Conservation (phyloP, 768 basidiomycete genomes). For the Calvatia gigantea region DNA sequence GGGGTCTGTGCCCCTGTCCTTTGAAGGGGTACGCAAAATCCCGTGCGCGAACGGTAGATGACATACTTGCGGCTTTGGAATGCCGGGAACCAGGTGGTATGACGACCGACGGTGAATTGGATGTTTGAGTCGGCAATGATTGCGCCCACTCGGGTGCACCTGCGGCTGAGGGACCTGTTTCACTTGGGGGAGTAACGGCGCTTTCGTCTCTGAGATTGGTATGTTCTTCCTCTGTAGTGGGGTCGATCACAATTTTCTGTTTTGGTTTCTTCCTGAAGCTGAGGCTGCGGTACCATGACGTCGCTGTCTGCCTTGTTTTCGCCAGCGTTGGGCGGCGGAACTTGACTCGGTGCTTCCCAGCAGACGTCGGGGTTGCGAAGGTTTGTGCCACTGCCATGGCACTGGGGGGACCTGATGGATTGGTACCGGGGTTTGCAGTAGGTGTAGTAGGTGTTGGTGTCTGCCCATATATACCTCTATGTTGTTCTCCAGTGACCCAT, state of each 20-base stretch:
- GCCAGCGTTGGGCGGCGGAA: conserved; percentile 22
- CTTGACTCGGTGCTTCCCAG: conserved; percentile 18
- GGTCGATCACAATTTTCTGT: conserved; percentile 27
- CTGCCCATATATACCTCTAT: conserved; percentile 22
- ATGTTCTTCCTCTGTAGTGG: conserved; percentile 22
- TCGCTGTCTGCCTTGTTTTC: conserved; percentile 30
- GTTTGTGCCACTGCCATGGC: conserved; percentile 6
- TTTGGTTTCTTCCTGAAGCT: conserved; percentile 32
- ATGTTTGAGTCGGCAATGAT: not conserved
- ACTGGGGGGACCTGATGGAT: not conserved
- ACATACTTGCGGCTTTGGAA: conserved; percentile 4
- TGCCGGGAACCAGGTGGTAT: conserved; percentile 9
- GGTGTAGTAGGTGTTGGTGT: conserved; percentile 12
- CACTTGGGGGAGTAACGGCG: not conserved
- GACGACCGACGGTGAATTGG: not conserved
- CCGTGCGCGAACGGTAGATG: not conserved
- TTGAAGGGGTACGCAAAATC: not conserved
- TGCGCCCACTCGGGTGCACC: not conserved
- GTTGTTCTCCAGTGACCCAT: conserved; percentile 37
- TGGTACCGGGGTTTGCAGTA: conserved; percentile 1
- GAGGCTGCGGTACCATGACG: conserved; percentile 38
- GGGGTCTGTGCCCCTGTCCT: conserved; percentile 4
- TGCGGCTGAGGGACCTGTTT: not conserved
- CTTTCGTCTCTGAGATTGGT: not conserved
- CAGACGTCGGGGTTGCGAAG: conserved; percentile 12